Evolutionary conservation across 768 basidiomycete genomes (phyloP).

Genomic region (Hericium erinaceus): DNA sequence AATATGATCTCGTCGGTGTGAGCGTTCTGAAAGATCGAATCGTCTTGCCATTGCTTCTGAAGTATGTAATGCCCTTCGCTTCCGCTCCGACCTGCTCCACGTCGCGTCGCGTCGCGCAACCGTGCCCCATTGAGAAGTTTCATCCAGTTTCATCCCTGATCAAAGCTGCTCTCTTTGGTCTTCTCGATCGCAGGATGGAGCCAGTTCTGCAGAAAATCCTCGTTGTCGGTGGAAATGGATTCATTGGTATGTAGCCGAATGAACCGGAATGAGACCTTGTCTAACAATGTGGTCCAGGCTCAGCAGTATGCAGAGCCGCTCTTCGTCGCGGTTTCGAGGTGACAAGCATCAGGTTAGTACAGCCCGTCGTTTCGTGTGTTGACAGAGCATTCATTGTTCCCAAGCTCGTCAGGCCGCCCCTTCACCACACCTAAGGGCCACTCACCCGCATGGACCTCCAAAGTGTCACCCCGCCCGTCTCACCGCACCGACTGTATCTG

Average conservation of each 20-base stretch:
- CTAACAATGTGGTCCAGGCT: constrained; percentile 45
- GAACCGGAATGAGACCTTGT: not conserved
- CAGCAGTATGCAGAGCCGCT: constrained; percentile 86
- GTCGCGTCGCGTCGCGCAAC: too few relatives aligned
- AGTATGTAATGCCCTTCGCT: too few relatives aligned
- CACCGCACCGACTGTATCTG: not conserved
- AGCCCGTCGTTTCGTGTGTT: not conserved
- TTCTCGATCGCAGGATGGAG: not conserved
- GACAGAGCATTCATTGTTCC: not conserved
- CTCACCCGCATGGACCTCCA: constrained; percentile 72
- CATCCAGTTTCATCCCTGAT: too few relatives aligned
- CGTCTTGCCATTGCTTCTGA: too few relatives aligned
- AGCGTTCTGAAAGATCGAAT: too few relatives aligned
- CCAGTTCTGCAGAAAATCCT: constrained; percentile 52
- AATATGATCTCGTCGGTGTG: too few relatives aligned
- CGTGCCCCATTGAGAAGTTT: too few relatives aligned
- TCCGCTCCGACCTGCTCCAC: too few relatives aligned
- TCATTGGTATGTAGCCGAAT: constrained; percentile 54
- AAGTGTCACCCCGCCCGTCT: constrained; percentile 34
- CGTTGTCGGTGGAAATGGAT: constrained; percentile 98
- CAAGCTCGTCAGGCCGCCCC: constrained; percentile 78
- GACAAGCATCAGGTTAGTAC: constrained; percentile 71
- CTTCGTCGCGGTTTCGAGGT: constrained; percentile 79
- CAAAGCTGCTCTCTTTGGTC: too few relatives aligned
- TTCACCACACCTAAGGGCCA: constrained; percentile 88